A percentile compares a stretch with the other conserved stretches of the same genome.
Conservation (phyloP, 2,329 filamentous ascomycete genomes). For the Tolypocladium ophioglossoides region DNA sequence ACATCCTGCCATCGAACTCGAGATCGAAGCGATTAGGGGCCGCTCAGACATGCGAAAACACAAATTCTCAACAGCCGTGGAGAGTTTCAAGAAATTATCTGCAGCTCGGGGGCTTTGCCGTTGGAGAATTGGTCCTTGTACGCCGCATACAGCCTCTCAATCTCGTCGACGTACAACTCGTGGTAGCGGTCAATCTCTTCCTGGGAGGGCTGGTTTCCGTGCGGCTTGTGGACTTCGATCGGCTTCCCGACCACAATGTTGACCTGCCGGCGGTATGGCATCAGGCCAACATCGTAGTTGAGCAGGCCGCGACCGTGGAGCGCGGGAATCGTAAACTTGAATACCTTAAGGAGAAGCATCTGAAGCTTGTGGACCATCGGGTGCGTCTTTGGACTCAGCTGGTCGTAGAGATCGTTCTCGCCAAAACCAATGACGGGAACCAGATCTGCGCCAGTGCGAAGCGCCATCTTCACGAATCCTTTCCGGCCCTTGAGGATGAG, state of each 20-base stretch:
- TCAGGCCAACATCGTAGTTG: slow-evolving; percentile 93
- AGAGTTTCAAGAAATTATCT: slow-evolving; percentile 46
- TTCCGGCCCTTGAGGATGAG: slow-evolving; percentile 77
- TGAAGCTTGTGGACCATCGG: slow-evolving; percentile 73
- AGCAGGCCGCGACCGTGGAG: slow-evolving; percentile 88
- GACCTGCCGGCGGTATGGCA: slow-evolving; percentile 82
- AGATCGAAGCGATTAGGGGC: not conserved
- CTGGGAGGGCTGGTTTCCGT: slow-evolving; percentile 51
- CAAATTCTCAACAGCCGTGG: not conserved
- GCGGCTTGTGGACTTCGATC: slow-evolving; percentile 54
- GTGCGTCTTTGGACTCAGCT: slow-evolving; percentile 66
- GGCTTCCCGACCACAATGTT: slow-evolving; percentile 85
- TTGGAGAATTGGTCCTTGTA: slow-evolving; percentile 69
- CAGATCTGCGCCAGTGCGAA: slow-evolving; percentile 84
- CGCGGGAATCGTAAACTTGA: slow-evolving; percentile 88
- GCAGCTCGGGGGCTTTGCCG: slow-evolving; percentile 52
- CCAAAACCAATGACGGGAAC: slow-evolving; percentile 90
- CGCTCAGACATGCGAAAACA: not conserved
- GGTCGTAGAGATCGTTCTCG: slow-evolving; percentile 93
- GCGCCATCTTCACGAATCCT: slow-evolving; percentile 88
- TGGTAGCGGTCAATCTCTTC: slow-evolving; percentile 76
- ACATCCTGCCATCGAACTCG: not conserved
- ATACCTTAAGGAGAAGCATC: slow-evolving; percentile 69
- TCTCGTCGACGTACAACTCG: slow-evolving; percentile 63
- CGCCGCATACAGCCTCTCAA: slow-evolving; percentile 61